A percentile compares a stretch with the other conserved stretches of the same genome.
Conservation (phyloP, 1,284 basidiomycete genomes). For the Cutaneotrichosporon sp. region DNA sequence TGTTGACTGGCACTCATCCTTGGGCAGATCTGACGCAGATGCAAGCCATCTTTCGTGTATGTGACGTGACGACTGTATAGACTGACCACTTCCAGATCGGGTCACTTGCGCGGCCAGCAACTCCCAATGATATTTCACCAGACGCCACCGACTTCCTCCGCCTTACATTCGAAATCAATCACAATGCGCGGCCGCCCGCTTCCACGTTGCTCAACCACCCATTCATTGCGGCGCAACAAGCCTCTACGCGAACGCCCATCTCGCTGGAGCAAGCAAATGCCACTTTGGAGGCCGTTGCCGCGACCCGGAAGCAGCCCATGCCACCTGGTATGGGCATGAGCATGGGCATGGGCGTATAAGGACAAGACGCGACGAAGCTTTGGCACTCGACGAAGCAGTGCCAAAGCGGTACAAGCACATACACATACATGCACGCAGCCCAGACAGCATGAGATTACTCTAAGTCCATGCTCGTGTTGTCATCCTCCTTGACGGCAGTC, state of each 20-base stretch:
- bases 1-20: slow-evolving; percentile 96
- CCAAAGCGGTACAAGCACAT: background rate
- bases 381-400: background rate
- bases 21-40: slow-evolving; percentile 98
- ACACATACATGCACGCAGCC: background rate
- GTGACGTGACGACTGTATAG: slow-evolving; percentile 17
- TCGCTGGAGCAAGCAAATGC: slow-evolving; percentile 24
- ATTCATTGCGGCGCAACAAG: slow-evolving; percentile 59
- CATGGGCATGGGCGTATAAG: slow-evolving; percentile 1
- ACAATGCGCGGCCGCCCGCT: slow-evolving; percentile 77
- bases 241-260: slow-evolving; percentile 10
- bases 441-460: background rate
- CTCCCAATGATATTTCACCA: slow-evolving; percentile 80
- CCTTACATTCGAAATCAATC: slow-evolving; percentile 80
- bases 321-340: slow-evolving; percentile 12
- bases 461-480: background rate
- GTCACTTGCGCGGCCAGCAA: slow-evolving; percentile 74
- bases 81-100: slow-evolving; percentile 68
- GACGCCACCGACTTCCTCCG: slow-evolving; percentile 82
- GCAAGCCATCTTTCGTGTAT: slow-evolving; percentile 94
- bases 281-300: slow-evolving; percentile 21
- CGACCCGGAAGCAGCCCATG: slow-evolving; percentile 11
- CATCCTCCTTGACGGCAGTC: background rate
- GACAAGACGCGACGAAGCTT: background rate
- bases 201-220: slow-evolving; percentile 69